Percentiles rank a stretch among this genome's conserved stretches.
Evolutionary conservation across 805 yeast species (phyloP).

Genomic region (Yamadazyma kitorensis): DNA sequence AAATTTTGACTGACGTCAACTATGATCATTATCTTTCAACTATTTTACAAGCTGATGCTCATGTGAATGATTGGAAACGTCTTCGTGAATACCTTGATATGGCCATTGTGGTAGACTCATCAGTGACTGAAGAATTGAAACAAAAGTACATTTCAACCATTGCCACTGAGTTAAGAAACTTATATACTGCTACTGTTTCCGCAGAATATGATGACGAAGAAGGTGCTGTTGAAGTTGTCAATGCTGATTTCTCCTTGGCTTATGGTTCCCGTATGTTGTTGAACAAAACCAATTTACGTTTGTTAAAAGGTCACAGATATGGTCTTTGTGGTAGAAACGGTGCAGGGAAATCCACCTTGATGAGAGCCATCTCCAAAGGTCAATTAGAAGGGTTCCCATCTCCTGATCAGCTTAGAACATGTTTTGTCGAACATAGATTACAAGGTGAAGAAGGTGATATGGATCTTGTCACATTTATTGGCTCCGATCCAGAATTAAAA

Average conservation of each 20-base stretch:
- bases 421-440: conserved; percentile 95
- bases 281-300: conserved; percentile 85
- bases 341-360: conserved; percentile 96
- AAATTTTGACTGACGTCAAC: conserved; percentile 29
- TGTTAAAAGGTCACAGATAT: conserved; percentile 92
- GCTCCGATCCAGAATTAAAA: conserved; percentile 77
- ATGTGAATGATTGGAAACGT: conserved; percentile 47
- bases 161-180: conserved; percentile 47
- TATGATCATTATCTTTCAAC: conserved; percentile 46
- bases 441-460: conserved; percentile 93
- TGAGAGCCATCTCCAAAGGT: conserved; percentile 96
- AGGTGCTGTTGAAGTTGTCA: conserved; percentile 88
- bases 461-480: conserved; percentile 85
- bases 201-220: conserved; percentile 56
- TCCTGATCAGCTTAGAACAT: conserved; percentile 78
- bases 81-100: conserved; percentile 50
- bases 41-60: conserved; percentile 39
- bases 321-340: conserved; percentile 99
- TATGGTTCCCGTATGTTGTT: conserved; percentile 97
- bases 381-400: conserved; percentile 97
- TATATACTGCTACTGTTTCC: conserved; percentile 47
- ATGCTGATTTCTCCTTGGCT: conserved; percentile 92
- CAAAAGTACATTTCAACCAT: conserved; percentile 42
- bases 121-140: conserved; percentile 28
- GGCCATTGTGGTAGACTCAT: conserved; percentile 23